Conservation (phyloP, 1,139 yeast species). For the Sugiyamaella grinbergsii region DNA sequence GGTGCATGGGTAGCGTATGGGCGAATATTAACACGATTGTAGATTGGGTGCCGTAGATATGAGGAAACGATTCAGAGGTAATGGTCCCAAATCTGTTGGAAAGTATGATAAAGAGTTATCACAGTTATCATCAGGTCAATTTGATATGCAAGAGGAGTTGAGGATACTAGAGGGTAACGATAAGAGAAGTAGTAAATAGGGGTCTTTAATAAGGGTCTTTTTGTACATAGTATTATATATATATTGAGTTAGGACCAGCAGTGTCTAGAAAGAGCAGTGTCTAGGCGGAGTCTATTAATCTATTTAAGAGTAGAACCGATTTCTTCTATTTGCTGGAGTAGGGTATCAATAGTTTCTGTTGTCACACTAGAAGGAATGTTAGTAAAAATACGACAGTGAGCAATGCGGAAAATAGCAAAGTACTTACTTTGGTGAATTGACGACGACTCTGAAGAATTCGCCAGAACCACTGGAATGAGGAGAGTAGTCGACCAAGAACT, state of each 20-base stretch:
- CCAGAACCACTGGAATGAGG: constrained; percentile 64
- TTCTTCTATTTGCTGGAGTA: constrained; percentile 43
- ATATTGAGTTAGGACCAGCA: not conserved
- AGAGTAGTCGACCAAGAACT: constrained; percentile 78
- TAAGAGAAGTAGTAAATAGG: constrained; percentile 16
- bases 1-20: not conserved
- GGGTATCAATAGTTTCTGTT: constrained; percentile 47
- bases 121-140: constrained; percentile 75
- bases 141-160: constrained; percentile 75
- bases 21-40: constrained; percentile 1
- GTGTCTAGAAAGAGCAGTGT: not conserved
- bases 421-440: constrained; percentile 63
- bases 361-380: constrained; percentile 43
- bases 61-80: constrained; percentile 81
- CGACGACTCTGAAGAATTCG: constrained; percentile 83
- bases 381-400: constrained; percentile 3
- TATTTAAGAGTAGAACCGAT: constrained; percentile 30
- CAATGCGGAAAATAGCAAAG: constrained; percentile 31
- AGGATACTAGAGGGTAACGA: constrained; percentile 22
- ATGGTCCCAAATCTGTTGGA: constrained; percentile 91
- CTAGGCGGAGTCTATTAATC: constrained; percentile 7
- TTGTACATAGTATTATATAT: constrained; percentile 15
- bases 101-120: constrained; percentile 85
- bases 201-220: not conserved
- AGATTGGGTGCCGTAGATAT: constrained; percentile 37